A percentile compares a stretch with the other conserved stretches of the same genome.
These are phyloP conservation scores for Schizochytrium sp. DNA, from an alignment of 108 stramenopile species.

Conservation along the genomic window DNA sequence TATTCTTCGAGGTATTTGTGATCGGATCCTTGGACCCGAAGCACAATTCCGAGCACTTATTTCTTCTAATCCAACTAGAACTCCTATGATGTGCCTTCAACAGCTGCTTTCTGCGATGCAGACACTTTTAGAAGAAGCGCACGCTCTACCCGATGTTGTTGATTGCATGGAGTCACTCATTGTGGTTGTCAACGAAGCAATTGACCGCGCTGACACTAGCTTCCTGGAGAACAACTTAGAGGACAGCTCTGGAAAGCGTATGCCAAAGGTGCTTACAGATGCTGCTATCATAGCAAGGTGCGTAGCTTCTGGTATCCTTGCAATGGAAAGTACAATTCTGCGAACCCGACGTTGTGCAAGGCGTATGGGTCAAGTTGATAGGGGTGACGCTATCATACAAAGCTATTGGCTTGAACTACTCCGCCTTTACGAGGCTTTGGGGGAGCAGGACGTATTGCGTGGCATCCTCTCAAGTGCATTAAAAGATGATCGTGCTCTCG, in stretches of 20 bases:
- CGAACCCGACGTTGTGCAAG: not conserved
- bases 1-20: conserved; percentile 62
- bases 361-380: not conserved
- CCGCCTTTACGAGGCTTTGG: conserved; percentile 67
- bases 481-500: not conserved
- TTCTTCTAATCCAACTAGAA: not conserved
- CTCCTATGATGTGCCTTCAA: conserved; percentile 3
- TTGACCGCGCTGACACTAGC: not conserved
- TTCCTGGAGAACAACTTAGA: no score
- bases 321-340: conserved; percentile 47
- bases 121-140: not conserved
- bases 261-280: not conserved
- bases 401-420: conserved; percentile 70
- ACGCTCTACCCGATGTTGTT: conserved; percentile 62
- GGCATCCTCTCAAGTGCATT: conserved; percentile 64
- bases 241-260: not conserved
- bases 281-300: conserved; percentile 32
- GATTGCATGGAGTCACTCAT: conserved; percentile 64
- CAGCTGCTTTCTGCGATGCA: conserved; percentile 53
- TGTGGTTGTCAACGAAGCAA: conserved; percentile 36
- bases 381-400: not conserved
- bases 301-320: conserved; percentile 47
- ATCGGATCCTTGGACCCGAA: not conserved
- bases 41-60: conserved; percentile 1
- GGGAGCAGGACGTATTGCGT: conserved; percentile 69